Percentiles rank a stretch among this genome's conserved stretches.
These are phyloP conservation scores for Melampsora americana DNA, from an alignment of 1,284 basidiomycete genomes.

Conservation along the genomic window DNA sequence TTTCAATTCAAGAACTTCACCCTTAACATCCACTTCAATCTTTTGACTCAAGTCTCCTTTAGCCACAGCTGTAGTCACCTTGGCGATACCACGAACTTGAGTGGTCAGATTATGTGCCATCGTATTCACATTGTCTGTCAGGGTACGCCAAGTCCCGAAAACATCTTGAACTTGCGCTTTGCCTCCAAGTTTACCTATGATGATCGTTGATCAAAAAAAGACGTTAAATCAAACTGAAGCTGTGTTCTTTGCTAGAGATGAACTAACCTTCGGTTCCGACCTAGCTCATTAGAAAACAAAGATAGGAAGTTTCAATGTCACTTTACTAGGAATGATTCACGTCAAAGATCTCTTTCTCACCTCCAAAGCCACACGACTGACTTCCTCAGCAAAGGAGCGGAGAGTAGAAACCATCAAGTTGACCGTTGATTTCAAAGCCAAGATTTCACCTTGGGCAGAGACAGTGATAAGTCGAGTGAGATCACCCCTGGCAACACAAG, in stretches of 20 bases:
- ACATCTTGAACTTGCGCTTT: slow-evolving; percentile 57
- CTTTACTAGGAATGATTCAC: slow-evolving; percentile 44
- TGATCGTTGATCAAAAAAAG: slow-evolving; percentile 43
- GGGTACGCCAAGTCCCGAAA: slow-evolving; percentile 57
- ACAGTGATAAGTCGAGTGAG: slow-evolving; percentile 62
- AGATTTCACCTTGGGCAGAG: slow-evolving; percentile 86
- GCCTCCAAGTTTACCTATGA: slow-evolving; percentile 56
- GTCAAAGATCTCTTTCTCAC: slow-evolving; percentile 37
- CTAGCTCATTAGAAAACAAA: slow-evolving; percentile 44
- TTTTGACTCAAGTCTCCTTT: slow-evolving; percentile 55
- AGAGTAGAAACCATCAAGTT: slow-evolving; percentile 86
- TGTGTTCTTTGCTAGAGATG: slow-evolving; percentile 55
- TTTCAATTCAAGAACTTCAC: slow-evolving; percentile 55
- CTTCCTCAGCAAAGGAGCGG: slow-evolving; percentile 76
- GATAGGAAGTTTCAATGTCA: slow-evolving; percentile 25
- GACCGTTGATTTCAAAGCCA: slow-evolving; percentile 75
- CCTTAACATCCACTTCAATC: slow-evolving; percentile 55
- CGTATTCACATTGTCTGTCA: slow-evolving; percentile 57
- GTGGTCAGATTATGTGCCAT: slow-evolving; percentile 52
- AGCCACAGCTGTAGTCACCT: slow-evolving; percentile 55
- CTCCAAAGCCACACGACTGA: slow-evolving; percentile 54
- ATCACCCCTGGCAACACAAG: slow-evolving; percentile 69
- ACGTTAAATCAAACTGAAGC: slow-evolving; percentile 50
- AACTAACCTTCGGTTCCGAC: slow-evolving; percentile 91
- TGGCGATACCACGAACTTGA: slow-evolving; percentile 53